Base-by-base conservation (phyloP, 108 stramenopile genomes). In the Epithemia pelagica region DNA sequence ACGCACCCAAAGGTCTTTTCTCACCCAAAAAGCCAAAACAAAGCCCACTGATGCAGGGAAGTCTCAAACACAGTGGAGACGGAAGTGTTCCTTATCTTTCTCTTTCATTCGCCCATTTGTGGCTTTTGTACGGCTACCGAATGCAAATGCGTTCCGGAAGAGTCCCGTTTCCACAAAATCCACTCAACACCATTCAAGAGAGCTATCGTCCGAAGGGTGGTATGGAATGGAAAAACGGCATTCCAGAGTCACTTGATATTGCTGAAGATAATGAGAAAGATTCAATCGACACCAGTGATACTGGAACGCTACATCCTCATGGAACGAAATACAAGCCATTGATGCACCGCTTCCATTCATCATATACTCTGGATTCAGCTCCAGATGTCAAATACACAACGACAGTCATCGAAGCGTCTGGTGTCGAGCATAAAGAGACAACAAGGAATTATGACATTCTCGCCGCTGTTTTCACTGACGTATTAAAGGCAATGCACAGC, bases 361-460 rank as follows among this genome's bases (percentile, higher is more conserved):
- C 67, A 32, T 88, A 87, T 20, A 77, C 72, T 24, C 82, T 82
- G 46, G 66, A 88, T 33, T 83, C 77, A 23, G 90, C 92, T 28
- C 37, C 37, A 15, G 89, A 87, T 23, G 87, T 87, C 67, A 82
- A 90, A 58, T 94, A 90, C 65, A 84, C 90, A 1, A 94, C 93
- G 22, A 81, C 88, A 21, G 83, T 94, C 2, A 85, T 94, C 51
- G 93, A 94, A 80, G 93, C 93, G 21, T 73, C 87, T 58, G 87
- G 88, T 27, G 87, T 94, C 24, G 93, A 94, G 55, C 93, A 94
- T 66, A 94, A 94, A 62, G 93, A 94, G 72, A 89, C 93, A 19
- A 90, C 93, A 28, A 69, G 90, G 55, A 94, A 94, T 62, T 91
- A 88, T 64, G 93, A 94, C 55, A 90, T 94, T 46, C 72, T 94